A percentile compares a stretch with the other conserved stretches of the same genome.
Conservation (phyloP, 768 basidiomycete species). For the Mrakia frigida region DNA sequence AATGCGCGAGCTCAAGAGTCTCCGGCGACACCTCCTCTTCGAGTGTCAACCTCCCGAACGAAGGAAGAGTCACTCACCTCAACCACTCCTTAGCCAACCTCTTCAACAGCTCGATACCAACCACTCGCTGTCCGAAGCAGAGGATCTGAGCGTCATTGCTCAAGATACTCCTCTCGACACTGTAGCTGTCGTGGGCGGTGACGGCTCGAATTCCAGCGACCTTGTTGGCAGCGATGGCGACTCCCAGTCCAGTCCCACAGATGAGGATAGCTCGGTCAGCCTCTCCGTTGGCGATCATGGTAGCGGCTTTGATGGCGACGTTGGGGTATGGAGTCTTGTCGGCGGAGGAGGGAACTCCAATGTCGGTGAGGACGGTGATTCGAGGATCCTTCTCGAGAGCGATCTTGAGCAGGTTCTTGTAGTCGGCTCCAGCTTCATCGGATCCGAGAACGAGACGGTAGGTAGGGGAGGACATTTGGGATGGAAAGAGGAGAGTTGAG, state of each 20-base stretch:
- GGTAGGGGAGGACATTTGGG: slow-evolving; percentile 6
- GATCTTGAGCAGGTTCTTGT: slow-evolving; percentile 38
- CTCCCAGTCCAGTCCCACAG: slow-evolving; percentile 44
- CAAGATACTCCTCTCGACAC: slow-evolving; percentile 43
- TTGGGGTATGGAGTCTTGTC: slow-evolving; percentile 43
- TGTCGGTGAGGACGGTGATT: slow-evolving; percentile 32
- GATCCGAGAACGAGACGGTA: slow-evolving; percentile 38
- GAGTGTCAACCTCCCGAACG: too few relatives aligned
- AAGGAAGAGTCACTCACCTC: slow-evolving; percentile 8
- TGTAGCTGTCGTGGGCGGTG: slow-evolving; percentile 43
- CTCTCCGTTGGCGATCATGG: slow-evolving; percentile 39
- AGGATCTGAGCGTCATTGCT: slow-evolving; percentile 43
- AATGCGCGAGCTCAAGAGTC: background rate
- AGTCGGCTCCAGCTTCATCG: slow-evolving; percentile 42
- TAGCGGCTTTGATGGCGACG: slow-evolving; percentile 41
- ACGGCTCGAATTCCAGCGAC: slow-evolving; percentile 40
- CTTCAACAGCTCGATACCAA: slow-evolving; percentile 40
- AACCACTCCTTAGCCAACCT: slow-evolving; percentile 41
- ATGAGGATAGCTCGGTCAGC: slow-evolving; percentile 42
- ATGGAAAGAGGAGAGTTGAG: background rate
- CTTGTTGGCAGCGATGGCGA: slow-evolving; percentile 43
- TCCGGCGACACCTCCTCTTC: background rate
- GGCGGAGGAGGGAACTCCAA: slow-evolving; percentile 29
- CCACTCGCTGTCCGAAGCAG: slow-evolving; percentile 42
- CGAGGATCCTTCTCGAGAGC: slow-evolving; percentile 38